phyloP scores from a whole-genome alignment of 192 early-diverging fungal genomes.

The Umbelopsis sp. region DNA sequence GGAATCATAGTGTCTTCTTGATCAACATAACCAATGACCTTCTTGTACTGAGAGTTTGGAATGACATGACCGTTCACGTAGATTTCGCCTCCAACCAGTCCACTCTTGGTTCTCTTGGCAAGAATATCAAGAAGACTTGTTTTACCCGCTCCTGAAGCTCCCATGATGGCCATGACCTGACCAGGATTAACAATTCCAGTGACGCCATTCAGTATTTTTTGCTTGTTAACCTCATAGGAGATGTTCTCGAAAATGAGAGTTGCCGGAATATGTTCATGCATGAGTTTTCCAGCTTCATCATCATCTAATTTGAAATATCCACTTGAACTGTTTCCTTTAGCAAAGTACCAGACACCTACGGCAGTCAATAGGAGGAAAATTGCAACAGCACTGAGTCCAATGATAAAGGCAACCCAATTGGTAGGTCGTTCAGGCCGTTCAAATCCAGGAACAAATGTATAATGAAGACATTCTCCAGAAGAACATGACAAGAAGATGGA shows the following conservation, averaged over 20 bases:
- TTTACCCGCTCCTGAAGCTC: slow-evolving; percentile 91
- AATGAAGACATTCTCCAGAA: slow-evolving; percentile 88
- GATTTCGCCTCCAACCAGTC: slow-evolving; percentile 71
- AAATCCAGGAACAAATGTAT: slow-evolving; percentile 84
- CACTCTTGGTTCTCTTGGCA: slow-evolving; percentile 71
- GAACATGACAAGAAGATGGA: slow-evolving; percentile 78
- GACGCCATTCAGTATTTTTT: slow-evolving; percentile 63
- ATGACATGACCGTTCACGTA: slow-evolving; percentile 75
- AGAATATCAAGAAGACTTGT: slow-evolving; percentile 91
- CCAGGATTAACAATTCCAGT: slow-evolving; percentile 80
- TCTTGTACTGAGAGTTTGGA: slow-evolving; percentile 67
- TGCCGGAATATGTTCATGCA: slow-evolving; percentile 73
- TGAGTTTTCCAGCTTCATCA: slow-evolving; percentile 66
- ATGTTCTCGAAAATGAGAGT: slow-evolving; percentile 67
- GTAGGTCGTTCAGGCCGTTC: slow-evolving; percentile 37
- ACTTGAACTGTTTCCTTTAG: slow-evolving; percentile 18
- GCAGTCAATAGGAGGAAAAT: slow-evolving; percentile 34
- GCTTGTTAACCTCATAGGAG: slow-evolving; percentile 55
- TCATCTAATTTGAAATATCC: slow-evolving; percentile 49
- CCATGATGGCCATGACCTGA: slow-evolving; percentile 92
- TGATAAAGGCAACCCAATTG: slow-evolving; percentile 45
- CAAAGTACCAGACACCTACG: slow-evolving; percentile 24
- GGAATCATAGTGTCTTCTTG: slow-evolving; percentile 58
- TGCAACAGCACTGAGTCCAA: slow-evolving; percentile 41
- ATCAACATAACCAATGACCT: slow-evolving; percentile 73